phyloP scores from a whole-genome alignment of 2,329 filamentous ascomycete genomes.

The Fusarium pseudocircinatum region DNA sequence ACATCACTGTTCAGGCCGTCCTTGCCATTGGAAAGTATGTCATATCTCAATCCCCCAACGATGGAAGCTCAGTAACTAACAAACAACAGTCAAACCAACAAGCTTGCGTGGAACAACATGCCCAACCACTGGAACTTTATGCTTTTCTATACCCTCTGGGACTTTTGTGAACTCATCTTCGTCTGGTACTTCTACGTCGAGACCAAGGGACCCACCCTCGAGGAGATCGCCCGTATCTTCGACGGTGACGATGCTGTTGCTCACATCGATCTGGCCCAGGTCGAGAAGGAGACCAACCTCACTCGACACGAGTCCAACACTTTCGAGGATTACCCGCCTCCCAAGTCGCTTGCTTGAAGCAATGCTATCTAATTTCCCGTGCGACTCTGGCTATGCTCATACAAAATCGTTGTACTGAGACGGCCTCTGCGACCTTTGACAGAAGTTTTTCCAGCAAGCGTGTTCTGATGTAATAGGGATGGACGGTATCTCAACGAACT shows the following conservation, averaged over 20 bases:
- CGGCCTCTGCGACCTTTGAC: neutral
- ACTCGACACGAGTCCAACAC: conserved; percentile 40
- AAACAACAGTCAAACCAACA: conserved; percentile 65
- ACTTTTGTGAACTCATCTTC: conserved; percentile 67
- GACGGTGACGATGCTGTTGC: conserved; percentile 70
- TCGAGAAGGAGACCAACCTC: conserved; percentile 60
- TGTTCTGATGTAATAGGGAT: conserved; percentile 14
- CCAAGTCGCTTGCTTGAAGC: conserved; percentile 31
- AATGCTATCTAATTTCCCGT: neutral
- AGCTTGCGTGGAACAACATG: conserved; percentile 68
- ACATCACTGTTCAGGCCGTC: conserved; percentile 69
- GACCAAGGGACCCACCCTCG: conserved; percentile 75
- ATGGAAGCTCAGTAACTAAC: neutral
- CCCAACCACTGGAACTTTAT: conserved; percentile 72
- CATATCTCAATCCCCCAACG: neutral
- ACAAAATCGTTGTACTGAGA: neutral
- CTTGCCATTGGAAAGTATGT: conserved; percentile 68
- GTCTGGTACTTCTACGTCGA: conserved; percentile 76
- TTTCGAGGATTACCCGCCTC: conserved; percentile 5
- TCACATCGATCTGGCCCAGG: conserved; percentile 63
- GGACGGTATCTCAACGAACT: conserved; percentile 2
- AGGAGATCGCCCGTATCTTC: conserved; percentile 71
- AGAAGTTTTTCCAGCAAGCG: conserved; percentile 19
- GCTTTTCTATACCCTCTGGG: conserved; percentile 73
- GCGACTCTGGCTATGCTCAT: neutral